Conservation (phyloP, 345 rosid species). For the Eucalyptus leucophloia region DNA sequence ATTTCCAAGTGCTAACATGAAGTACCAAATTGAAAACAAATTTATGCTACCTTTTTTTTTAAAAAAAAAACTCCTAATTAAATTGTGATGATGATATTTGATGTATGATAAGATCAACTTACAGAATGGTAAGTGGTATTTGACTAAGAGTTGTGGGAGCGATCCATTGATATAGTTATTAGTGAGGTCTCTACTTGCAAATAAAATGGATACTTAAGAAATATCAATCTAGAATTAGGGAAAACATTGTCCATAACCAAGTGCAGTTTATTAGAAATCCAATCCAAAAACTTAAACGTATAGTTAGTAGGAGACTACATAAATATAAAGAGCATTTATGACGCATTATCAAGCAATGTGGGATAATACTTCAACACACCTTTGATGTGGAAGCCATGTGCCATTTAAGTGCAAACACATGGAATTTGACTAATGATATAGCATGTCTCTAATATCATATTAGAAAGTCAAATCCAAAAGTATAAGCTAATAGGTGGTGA, state of each 20-base stretch:
- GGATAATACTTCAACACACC: too few relatives aligned
- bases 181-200: slow-evolving; percentile 45
- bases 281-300: too few relatives aligned
- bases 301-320: too few relatives aligned
- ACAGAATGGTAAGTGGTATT: slow-evolving; percentile 43
- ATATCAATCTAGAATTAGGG: background rate
- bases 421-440: too few relatives aligned
- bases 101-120: slow-evolving; percentile 1
- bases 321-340: too few relatives aligned
- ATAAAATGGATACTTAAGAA: background rate
- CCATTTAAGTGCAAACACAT: too few relatives aligned
- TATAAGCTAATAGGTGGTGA: too few relatives aligned
- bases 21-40: background rate
- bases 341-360: too few relatives aligned
- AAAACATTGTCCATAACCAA: background rate
- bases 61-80: background rate
- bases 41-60: background rate
- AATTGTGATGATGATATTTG: background rate
- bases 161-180: slow-evolving; percentile 66
- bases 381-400: too few relatives aligned
- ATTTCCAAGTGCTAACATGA: slow-evolving; percentile 46
- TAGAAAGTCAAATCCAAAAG: too few relatives aligned
- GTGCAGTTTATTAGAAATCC: too few relatives aligned
- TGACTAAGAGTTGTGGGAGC: slow-evolving; percentile 32
- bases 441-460: too few relatives aligned